Conservation (phyloP, 495 filamentous ascomycete genomes). For the Penicillium goetzii region DNA sequence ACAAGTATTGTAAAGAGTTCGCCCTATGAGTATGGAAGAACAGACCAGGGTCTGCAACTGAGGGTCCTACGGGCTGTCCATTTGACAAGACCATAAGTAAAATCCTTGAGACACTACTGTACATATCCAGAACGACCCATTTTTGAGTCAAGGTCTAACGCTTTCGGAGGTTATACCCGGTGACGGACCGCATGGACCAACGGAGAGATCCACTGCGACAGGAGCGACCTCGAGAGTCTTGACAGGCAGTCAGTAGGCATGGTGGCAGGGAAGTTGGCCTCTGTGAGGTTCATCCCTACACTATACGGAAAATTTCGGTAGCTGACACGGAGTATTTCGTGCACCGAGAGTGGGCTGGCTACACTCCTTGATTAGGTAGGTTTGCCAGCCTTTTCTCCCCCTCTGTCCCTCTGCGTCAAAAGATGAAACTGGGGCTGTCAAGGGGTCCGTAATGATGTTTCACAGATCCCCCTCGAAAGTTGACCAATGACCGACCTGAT, state of each 20-base stretch:
- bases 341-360: background rate
- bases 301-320: background rate
- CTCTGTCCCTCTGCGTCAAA: background rate
- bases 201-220: slow-evolving; percentile 11
- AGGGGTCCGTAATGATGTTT: slow-evolving; percentile 16
- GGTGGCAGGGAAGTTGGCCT: background rate
- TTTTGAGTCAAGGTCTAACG: background rate
- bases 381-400: background rate
- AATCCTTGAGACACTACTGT: background rate
- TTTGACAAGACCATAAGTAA: background rate
- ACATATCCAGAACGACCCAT: background rate
- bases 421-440: slow-evolving; percentile 15
- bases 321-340: background rate
- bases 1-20: too few relatives aligned
- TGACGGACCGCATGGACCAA: slow-evolving; percentile 17
- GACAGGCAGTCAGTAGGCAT: background rate
- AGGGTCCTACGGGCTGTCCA: background rate
- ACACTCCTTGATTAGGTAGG: background rate
- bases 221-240: background rate
- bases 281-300: background rate
- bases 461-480: background rate
- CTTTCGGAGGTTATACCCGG: slow-evolving; percentile 15
- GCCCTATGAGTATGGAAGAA: background rate
- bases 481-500: background rate
- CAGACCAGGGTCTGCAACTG: background rate